These are phyloP conservation scores for Triticum monococcum DNA, from an alignment of 176 grass and related monocot species.

Conservation along the genomic window DNA sequence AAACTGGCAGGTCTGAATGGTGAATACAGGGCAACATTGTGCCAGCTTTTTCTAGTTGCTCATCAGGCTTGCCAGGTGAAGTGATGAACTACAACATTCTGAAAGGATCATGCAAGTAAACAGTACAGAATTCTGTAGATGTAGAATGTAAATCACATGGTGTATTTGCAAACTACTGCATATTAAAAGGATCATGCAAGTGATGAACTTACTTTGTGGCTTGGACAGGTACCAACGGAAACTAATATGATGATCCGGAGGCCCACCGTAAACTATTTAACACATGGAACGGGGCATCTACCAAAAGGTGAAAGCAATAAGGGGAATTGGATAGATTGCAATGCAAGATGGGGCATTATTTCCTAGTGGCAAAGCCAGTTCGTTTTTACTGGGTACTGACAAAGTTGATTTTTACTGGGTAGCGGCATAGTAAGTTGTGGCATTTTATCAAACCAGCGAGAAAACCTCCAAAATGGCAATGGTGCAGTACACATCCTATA, in stretches of 20 bases:
- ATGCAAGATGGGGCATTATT: neutral
- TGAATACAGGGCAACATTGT: neutral
- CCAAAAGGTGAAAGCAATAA: neutral
- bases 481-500: neutral
- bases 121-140: neutral
- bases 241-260: neutral
- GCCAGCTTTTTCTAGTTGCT: neutral
- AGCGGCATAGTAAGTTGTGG: neutral
- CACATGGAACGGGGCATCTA: too few species aligned
- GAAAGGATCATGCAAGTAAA: neutral
- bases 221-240: neutral
- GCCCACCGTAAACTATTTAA: neutral
- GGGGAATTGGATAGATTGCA: neutral
- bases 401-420: too few species aligned
- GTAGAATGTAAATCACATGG: neutral
- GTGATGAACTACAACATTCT: neutral
- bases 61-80: neutral
- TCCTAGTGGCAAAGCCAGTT: neutral
- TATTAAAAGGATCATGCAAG: neutral
- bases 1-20: neutral
- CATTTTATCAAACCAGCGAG: neutral
- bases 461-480: neutral
- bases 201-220: neutral
- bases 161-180: neutral
- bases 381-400: neutral